These are phyloP conservation scores for Epichloe festucae DNA, from an alignment of 2,329 filamentous ascomycete species.

Conservation along the genomic window DNA sequence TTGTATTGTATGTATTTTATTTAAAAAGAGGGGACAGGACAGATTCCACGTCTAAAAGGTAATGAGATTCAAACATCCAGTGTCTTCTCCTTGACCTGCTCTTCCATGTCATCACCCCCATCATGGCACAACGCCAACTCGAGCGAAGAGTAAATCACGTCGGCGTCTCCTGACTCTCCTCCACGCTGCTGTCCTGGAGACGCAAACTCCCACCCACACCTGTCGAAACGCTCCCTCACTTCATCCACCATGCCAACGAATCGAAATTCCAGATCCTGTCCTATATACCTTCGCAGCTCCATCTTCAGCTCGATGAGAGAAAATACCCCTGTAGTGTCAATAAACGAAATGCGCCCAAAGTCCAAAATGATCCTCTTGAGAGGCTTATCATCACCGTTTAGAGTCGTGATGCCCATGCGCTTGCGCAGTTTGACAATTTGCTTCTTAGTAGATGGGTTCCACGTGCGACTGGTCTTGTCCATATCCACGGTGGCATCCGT, in stretches of 20 bases:
- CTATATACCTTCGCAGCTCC: slow-evolving; percentile 36
- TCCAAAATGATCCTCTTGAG: slow-evolving; percentile 39
- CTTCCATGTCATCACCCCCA: slow-evolving; percentile 4
- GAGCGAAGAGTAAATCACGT: slow-evolving; percentile 11
- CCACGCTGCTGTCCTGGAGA: slow-evolving; percentile 15
- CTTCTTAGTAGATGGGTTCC: slow-evolving; percentile 39
- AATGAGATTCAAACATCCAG: slow-evolving; percentile 6
- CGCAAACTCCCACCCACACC: slow-evolving; percentile 24
- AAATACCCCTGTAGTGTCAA: slow-evolving; percentile 39
- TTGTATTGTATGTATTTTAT: too few species aligned
- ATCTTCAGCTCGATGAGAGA: slow-evolving; percentile 34
- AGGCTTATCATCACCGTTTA: slow-evolving; percentile 21
- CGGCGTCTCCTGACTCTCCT: slow-evolving; percentile 2
- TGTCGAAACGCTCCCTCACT: slow-evolving; percentile 24
- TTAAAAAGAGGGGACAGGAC: too few species aligned
- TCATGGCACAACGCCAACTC: slow-evolving; percentile 10
- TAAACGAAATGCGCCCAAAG: slow-evolving; percentile 36
- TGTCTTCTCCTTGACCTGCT: slow-evolving; percentile 8
- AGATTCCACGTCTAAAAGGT: too few species aligned
- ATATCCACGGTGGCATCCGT: slow-evolving; percentile 27
- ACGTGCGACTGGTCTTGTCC: slow-evolving; percentile 30
- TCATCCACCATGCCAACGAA: slow-evolving; percentile 34
- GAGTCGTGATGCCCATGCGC: slow-evolving; percentile 19
- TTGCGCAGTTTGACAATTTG: slow-evolving; percentile 32
- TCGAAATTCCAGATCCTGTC: slow-evolving; percentile 30